Evolutionary conservation across 805 yeast species (phyloP).

Genomic region (Yarrowia sp.): DNA sequence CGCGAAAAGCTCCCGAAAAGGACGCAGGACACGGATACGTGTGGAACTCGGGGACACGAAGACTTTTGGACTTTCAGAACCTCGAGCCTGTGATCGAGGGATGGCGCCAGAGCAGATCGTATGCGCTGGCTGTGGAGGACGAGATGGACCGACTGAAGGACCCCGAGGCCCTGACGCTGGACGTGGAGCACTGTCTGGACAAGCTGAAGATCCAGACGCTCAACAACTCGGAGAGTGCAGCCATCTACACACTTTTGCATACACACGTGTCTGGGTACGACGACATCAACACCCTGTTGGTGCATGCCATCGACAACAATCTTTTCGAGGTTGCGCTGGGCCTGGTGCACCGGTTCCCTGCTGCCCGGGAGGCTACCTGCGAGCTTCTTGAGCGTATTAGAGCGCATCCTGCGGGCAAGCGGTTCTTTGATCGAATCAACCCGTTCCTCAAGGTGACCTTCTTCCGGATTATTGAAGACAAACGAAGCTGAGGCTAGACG

Average conservation of each 20-base stretch:
- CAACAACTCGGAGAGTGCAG: constrained; percentile 34
- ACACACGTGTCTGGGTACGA: constrained; percentile 34
- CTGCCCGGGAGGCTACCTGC: constrained; percentile 33
- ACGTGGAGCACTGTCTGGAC: constrained; percentile 37
- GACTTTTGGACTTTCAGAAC: constrained; percentile 31
- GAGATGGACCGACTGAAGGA: background rate
- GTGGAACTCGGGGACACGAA: constrained; percentile 36
- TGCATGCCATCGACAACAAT: constrained; percentile 32
- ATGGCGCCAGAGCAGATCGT: constrained; percentile 35
- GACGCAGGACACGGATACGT: constrained; percentile 36
- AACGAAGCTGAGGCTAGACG: constrained; percentile 6
- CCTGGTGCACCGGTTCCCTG: constrained; percentile 36
- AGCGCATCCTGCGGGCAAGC: constrained; percentile 36
- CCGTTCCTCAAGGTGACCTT: constrained; percentile 35
- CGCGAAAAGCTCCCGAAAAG: constrained; percentile 26
- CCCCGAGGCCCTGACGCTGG: constrained; percentile 29
- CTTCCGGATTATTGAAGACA: constrained; percentile 28
- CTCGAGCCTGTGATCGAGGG: constrained; percentile 37
- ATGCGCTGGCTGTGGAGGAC: constrained; percentile 6
- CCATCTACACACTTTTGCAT: constrained; percentile 33
- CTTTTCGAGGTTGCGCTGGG: constrained; percentile 37
- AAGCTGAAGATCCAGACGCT: constrained; percentile 34
- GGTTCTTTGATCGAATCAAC: constrained; percentile 33
- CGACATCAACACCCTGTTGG: constrained; percentile 36
- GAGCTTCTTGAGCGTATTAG: constrained; percentile 34